Evolutionary conservation across 805 yeast species (phyloP), one percentile per base, ranked within the genome.

Genomic region (Wickerhamiella azyma): DNA sequence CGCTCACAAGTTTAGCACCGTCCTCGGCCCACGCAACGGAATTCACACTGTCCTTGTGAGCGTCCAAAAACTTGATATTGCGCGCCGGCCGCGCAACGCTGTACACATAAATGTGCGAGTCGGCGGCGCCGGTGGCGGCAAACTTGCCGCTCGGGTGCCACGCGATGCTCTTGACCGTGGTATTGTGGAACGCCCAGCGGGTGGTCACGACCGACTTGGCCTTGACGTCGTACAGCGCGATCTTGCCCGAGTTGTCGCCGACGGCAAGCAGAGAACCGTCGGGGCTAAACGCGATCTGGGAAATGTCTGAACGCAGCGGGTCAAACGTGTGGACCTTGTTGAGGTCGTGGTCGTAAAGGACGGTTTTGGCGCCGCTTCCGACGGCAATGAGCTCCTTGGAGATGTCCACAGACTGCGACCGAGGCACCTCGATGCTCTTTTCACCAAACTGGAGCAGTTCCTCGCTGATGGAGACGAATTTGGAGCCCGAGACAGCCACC

Each of bases 181-280:
- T 80, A 2, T 88, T 83, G 61, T 92, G 96, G 77, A 85, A 89
- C 0, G 94, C 80, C 99, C 99, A 92, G 59, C 96, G 75, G 0
- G 94, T 76, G 2, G 97, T 85, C 16, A 62, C 56, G 7, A 84
- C 65, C 2, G 71, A 53, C 43, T 67, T 73, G 35, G 76, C 77
- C 2, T 60, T 61, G 6, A 77, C 60, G 52, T 76, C 71, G 63
- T 76, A 85, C 32, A 88, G 68, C n/a, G 79, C 64, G 52, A 86
- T 85, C 61, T 89, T 92, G 29, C 98, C 98, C 45, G 81, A 69
- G 5, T 71, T 70, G 56, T 88, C 96, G 44, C 96, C 96, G 21
- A 81, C 82, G 1, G 97, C 97, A 14, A 81, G 68, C 50, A 66
- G 73, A 47, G 68, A 61, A 7, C 76, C 82, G 54, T 79, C 70